Base-by-base conservation (phyloP, 352 stramenopile genomes). In the Phytophthora sp. region DNA sequence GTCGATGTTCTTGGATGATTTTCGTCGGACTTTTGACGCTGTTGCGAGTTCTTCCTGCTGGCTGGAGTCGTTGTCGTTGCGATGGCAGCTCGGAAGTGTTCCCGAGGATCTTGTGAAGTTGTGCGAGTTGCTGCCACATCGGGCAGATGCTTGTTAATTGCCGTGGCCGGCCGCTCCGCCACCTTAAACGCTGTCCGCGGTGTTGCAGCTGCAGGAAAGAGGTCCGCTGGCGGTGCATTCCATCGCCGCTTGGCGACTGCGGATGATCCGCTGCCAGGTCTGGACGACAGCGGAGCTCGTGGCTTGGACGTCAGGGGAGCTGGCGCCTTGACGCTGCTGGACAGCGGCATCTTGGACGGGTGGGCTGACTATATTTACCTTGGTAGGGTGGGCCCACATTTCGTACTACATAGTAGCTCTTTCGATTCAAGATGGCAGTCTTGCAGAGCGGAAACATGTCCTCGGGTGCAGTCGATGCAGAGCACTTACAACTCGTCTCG, bases 191-290 rank as follows among this genome's bases (percentile, higher is more conserved):
- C 13, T 7, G 15, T 27, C 5, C 39, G 31, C 32, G 42, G 32
- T 12, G 48, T 41, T 13, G 18, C 13, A 45, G 51, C 23, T 11
- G 15, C 15, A 32, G 64, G 64, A 30, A 74, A 77, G n/a, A 74
- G 50, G 23, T 60, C 38, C 27, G 54, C 15, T 6, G 69, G 69
- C 26, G 64, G 59, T 4, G 54, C 50, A 38, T 77, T 77, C 69
- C 69, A 77, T 32, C 38, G 50, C 27, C 64, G 37, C 34, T 72
- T 72, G 32, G 38, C 38, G 44, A 72, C 45, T 57, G 56, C 53
- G 3, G 61, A 15, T 21, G 42, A 52, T 6, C 5, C 61, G 27
- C 55, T 66, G 9, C 41, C 35, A 48, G 54, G 41, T 10, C 54
- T 46, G 9, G 20, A 43, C 34, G 54, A 41, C n/a, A 38, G 20